phyloP scores from a whole-genome alignment of 2,329 filamentous ascomycete species.

The Hysterium pulicare region DNA sequence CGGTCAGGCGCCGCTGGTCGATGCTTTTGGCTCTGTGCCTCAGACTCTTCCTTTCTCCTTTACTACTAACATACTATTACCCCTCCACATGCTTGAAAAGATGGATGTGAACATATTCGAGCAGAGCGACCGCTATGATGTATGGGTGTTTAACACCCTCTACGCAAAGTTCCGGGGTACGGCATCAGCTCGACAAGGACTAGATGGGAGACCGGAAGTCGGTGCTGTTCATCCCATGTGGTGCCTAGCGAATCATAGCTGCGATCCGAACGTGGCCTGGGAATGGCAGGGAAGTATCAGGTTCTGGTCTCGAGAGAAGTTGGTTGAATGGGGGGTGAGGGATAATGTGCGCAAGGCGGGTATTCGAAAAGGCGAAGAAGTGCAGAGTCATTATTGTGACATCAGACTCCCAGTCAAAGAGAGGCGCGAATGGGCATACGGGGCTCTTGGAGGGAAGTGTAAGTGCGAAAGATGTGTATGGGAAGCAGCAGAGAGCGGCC shows the following conservation, averaged over 20 bases:
- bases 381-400: slow-evolving; percentile 94
- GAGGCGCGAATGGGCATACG: slow-evolving; percentile 82
- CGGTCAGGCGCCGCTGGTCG: slow-evolving; percentile 9
- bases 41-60: slow-evolving; percentile 76
- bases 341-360: slow-evolving; percentile 47
- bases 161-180: slow-evolving; percentile 89
- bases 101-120: slow-evolving; percentile 78
- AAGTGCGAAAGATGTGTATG: slow-evolving; percentile 78
- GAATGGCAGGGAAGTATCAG: slow-evolving; percentile 82
- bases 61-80: slow-evolving; percentile 68
- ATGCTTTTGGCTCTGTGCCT: slow-evolving; percentile 29
- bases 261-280: slow-evolving; percentile 92
- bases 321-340: slow-evolving; percentile 49
- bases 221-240: slow-evolving; percentile 92
- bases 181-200: slow-evolving; percentile 70
- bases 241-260: slow-evolving; percentile 96
- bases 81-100: slow-evolving; percentile 75
- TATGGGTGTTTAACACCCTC: slow-evolving; percentile 86
- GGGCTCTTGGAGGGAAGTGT: slow-evolving; percentile 84
- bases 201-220: slow-evolving; percentile 81
- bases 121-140: slow-evolving; percentile 55
- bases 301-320: slow-evolving; percentile 60
- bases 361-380: slow-evolving; percentile 75
- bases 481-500: slow-evolving; percentile 56
- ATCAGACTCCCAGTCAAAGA: slow-evolving; percentile 72